Base-by-base conservation (phyloP, 2,329 filamentous ascomycete genomes). In the Shiraia sp. region DNA sequence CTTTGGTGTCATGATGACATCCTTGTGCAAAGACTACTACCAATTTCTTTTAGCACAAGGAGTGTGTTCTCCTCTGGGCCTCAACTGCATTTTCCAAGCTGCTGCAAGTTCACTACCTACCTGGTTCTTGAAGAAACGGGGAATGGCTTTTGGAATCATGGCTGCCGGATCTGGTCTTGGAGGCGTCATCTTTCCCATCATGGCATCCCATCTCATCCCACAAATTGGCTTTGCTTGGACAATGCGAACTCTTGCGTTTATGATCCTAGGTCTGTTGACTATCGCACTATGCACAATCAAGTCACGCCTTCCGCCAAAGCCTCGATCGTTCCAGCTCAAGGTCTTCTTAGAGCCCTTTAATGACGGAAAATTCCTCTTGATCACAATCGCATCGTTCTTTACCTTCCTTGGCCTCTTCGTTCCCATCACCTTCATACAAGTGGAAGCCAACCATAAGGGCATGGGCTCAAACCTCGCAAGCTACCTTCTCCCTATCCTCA, bases 1-100 rank as follows among this genome's bases (percentile, higher is more conserved):
- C 12, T 78, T 85, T 40, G 78, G 79, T 2, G 57, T 86, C 4
- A 84, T 86, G 79, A 83, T 85, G 80, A 73, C 79, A 0, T 78
- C 74, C 6, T 63, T 86, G 42, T 82, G 72, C 38, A 77, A 69
- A 0, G 53, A 78, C 40, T 81, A 79, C 57, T 81, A 75, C 48
- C 78, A 80, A 26, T 75, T 80, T 54, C 61, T 81, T 33, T 75
- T 82, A 4, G 70, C 77, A 0, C 79, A 83, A 48, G 76, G 75
- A 3, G 76, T 75, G 14, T 71, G 76, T 29, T 70, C 78, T 31
- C 78, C 78, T 1, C 71, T 76, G 6, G 72, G 72, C 17, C 66
- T 76, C 34, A 83, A 36, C 69, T 82, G 26, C 78, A 80, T 24
- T 79, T 68, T 80, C 41, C 79, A 79, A 61, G 75, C 74, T 34